Conservation (phyloP, 1,139 yeast genomes). For the Blastobotrys malaysiensis region DNA sequence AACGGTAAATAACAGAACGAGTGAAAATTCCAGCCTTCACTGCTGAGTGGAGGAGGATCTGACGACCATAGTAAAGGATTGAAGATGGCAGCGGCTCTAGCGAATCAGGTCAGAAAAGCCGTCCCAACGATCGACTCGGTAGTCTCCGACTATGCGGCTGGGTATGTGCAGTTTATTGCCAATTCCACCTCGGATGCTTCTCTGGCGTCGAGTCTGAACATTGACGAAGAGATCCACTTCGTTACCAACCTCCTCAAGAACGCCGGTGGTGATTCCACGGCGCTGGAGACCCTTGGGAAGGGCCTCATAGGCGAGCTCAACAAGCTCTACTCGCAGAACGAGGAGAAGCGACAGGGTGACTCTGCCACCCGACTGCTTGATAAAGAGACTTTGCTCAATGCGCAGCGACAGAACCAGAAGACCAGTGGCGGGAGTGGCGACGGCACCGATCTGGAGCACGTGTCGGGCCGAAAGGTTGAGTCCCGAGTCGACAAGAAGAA, state of each 20-base stretch:
- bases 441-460: slow-evolving; percentile 72
- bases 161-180: slow-evolving; percentile 76
- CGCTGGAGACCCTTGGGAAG: slow-evolving; percentile 45
- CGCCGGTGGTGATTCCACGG: slow-evolving; percentile 72
- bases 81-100: slow-evolving; percentile 11
- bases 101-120: slow-evolving; percentile 67
- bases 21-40: background rate
- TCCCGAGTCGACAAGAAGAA: slow-evolving; percentile 94
- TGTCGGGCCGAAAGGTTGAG: slow-evolving; percentile 86
- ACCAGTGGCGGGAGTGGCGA: slow-evolving; percentile 41
- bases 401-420: slow-evolving; percentile 29
- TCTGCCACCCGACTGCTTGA: slow-evolving; percentile 71
- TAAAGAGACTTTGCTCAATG: slow-evolving; percentile 33
- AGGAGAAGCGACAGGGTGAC: slow-evolving; percentile 54
- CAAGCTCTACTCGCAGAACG: slow-evolving; percentile 58
- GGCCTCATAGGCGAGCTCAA: slow-evolving; percentile 46
- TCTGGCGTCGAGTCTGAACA: slow-evolving; percentile 56
- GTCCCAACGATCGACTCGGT: slow-evolving; percentile 82
- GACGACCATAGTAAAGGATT: background rate
- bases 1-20: background rate
- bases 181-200: slow-evolving; percentile 75
- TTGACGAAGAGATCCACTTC: slow-evolving; percentile 61
- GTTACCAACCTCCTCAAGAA: slow-evolving; percentile 57
- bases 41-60: no score
- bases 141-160: slow-evolving; percentile 89